A percentile compares a stretch with the other conserved stretches of the same genome.
Conservation (phyloP, 805 yeast species). For the Saccharomycopsis sp. region DNA sequence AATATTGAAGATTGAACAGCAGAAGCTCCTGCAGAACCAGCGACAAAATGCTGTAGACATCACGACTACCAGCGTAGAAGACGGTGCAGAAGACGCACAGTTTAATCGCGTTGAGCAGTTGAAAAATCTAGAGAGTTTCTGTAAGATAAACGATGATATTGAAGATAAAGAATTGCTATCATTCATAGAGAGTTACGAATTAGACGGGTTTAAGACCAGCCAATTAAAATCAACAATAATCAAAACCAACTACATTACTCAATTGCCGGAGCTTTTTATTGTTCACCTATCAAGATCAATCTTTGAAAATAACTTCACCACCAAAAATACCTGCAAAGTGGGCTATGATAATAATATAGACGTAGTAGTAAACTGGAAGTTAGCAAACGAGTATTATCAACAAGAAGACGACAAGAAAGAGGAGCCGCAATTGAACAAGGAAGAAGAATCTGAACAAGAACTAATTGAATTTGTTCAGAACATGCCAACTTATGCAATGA, state of each 20-base stretch:
- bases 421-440: conserved; percentile 5
- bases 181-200: conserved; percentile 42
- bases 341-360: conserved; percentile 49
- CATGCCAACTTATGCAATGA: conserved; percentile 4
- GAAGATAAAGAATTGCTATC: conserved; percentile 39
- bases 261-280: conserved; percentile 65
- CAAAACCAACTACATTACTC: conserved; percentile 53
- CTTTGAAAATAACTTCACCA: conserved; percentile 56
- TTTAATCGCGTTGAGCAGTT: conserved; percentile 33
- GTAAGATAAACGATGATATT: conserved; percentile 60
- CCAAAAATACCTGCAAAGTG: conserved; percentile 72
- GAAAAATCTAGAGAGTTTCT: conserved; percentile 31
- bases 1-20: conserved; percentile 33
- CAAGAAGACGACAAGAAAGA: conserved; percentile 25
- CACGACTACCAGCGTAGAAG: neutral
- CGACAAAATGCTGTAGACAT: neutral
- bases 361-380: conserved; percentile 40
- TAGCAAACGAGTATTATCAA: conserved; percentile 24
- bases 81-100: conserved; percentile 22
- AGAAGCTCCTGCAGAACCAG: conserved; percentile 19
- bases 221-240: conserved; percentile 57
- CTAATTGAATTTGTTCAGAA: conserved; percentile 5
- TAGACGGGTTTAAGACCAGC: conserved; percentile 38
- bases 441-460: conserved; percentile 3
- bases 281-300: conserved; percentile 86